Evolutionary conservation across 176 grass and related monocot species (phyloP), one percentile per base, ranked within the genome.

Genomic region (Oryza australiensis): DNA sequence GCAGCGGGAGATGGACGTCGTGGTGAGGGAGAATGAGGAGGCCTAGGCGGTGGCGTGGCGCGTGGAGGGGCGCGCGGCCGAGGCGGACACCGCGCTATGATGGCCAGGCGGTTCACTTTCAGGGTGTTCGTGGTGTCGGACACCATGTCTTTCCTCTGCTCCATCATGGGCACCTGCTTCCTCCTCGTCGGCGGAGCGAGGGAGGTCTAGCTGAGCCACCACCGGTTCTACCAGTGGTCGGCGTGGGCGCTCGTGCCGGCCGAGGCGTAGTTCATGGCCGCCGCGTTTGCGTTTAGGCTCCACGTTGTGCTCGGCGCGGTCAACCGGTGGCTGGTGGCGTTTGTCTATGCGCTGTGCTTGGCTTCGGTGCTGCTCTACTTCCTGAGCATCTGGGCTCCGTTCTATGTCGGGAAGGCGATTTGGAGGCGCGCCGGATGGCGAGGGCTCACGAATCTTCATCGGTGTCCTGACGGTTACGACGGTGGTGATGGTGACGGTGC

Each of bases 71-170:
- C n/a, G n/a, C n/a, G n/a, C n/a, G n/a, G n/a, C n/a, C n/a, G n/a
- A n/a, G n/a, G n/a, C n/a, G n/a, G n/a, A n/a, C n/a, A n/a, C n/a
- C n/a, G n/a, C n/a, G n/a, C n/a, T n/a, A n/a, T 65, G 42, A 40
- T 85, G 1, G 75, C 67, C 5, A 22, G n/a, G 12, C 46, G 64
- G 7, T 76, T 69, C 22, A 27, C 43, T 1, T 89, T 89, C 70
- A 71, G 59, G 26, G 82, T 76, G 9, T 89, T 89, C 43, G 73
- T 85, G 33, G 45, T 66, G 2, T 74, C 77, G 5, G 26, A 85
- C 55, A 24, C 53, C 9, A 8, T 66, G 26, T 77, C 76, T 0
- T 85, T 85, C 41, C 0, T 71, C 29, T 77, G 26, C 15, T 89
- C 87, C 7, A 28, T 71, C 34, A 7, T 77, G 0, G 68, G 62